phyloP scores from a whole-genome alignment of 768 basidiomycete genomes.

The Trametopsis cervina region DNA sequence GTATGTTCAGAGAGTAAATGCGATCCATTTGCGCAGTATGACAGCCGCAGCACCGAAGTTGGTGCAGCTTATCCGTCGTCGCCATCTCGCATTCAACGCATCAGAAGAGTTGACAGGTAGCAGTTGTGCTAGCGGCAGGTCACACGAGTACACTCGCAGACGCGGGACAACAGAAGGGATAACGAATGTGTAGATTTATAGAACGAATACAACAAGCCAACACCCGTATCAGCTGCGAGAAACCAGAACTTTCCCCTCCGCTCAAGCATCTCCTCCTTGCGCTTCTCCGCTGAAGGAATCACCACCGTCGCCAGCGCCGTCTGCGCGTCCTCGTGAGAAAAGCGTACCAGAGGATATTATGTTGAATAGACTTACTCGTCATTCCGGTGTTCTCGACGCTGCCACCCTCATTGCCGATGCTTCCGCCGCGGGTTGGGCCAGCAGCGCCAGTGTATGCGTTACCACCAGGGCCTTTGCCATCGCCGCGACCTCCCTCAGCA shows the following conservation, averaged over 20 bases:
- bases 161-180: too few relatives aligned
- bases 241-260: too few relatives aligned
- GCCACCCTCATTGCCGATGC: constrained; percentile 9
- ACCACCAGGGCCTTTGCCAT: constrained; percentile 14
- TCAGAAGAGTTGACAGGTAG: too few relatives aligned
- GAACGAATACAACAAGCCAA: background rate
- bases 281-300: constrained; percentile 8
- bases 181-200: constrained; percentile 4
- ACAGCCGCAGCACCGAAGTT: too few relatives aligned
- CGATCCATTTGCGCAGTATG: too few relatives aligned
- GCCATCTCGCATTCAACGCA: too few relatives aligned
- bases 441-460: constrained; percentile 12
- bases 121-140: too few relatives aligned
- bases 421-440: constrained; percentile 11
- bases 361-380: constrained; percentile 6
- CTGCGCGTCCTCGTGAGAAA: background rate
- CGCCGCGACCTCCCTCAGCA: constrained; percentile 11
- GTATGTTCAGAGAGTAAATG: too few relatives aligned
- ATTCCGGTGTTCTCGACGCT: constrained; percentile 9
- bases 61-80: too few relatives aligned
- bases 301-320: constrained; percentile 5
- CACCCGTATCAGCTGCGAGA: too few relatives aligned
- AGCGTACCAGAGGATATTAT: background rate
- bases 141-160: too few relatives aligned
- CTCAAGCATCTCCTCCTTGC: constrained; percentile 6